Evolutionary conservation across 768 basidiomycete genomes (phyloP), one percentile per base, ranked within the genome.

Genomic region (Podaxis sp.): DNA sequence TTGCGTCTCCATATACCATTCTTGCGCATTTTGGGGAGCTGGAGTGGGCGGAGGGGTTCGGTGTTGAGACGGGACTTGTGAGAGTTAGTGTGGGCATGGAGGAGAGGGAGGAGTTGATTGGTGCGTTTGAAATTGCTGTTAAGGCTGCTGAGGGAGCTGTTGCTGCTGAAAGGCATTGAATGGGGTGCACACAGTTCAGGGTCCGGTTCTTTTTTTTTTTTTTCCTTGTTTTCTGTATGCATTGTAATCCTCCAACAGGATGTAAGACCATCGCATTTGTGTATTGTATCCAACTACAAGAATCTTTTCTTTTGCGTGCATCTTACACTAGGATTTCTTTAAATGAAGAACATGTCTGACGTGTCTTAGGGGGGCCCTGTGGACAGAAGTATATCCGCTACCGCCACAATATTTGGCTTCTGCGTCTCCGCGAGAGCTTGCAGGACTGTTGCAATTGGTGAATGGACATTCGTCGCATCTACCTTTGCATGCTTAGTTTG

Each of bases 1-100:
- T 99, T 33, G 94, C 95, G 36, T 95, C 88, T 67, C 96, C 96
- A 26, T 99, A 93, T 72, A 92, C 93, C 10, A 87, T 99, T 62
- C 80, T 99, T 26, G 96, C 93, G 40, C 96, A 99, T 74, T 98
- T 87, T 67, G 71, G 76, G 0, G 96, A 99, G 75, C 77, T 96
- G 65, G 92, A 90, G 40, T 99, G 96, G 96, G 96, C 96, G 15
- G 88, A 84, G 55, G 77, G 81, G 64, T 96, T 85, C 75, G 95
- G 93, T 20, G 93, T 99, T 12, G 93, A 96, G 69, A 78, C 78
- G 58, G 87, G 87, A 3, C 75, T 99, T 49, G 92, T 99, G 10
- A 81, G 96, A 63, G 84, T 99, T 36, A 95, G 90, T 66, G 87
- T 97, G n/a, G 96, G 96, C 7, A 80, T 95, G 82, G 96, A 99